These are phyloP conservation scores for Coemansia sp. DNA, from an alignment of 192 early-diverging fungal genomes.

Conservation along the genomic window DNA sequence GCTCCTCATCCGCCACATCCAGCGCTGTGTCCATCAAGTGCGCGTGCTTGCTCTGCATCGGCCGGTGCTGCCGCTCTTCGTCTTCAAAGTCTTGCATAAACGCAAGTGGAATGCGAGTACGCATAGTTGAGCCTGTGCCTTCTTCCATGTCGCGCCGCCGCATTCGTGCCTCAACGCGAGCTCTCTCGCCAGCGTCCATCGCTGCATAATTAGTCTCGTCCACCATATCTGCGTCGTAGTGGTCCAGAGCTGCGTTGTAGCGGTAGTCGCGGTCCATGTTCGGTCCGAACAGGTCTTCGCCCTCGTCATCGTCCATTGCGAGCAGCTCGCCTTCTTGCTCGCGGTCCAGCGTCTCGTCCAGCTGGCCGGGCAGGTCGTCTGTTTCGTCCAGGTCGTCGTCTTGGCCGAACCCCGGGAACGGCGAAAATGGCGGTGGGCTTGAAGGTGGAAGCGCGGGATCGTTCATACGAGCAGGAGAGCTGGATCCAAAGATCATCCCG, in stretches of 20 bases:
- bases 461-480: conserved; percentile 31
- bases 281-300: conserved; percentile 89
- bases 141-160: conserved; percentile 75
- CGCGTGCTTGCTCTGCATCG: conserved; percentile 39
- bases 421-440: conserved; percentile 45
- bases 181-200: conserved; percentile 71
- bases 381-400: conserved; percentile 17
- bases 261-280: conserved; percentile 85
- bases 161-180: conserved; percentile 75
- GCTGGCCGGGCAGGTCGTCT: conserved; percentile 29
- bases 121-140: conserved; percentile 46
- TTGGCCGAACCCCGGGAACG: conserved; percentile 22
- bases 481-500: conserved; percentile 46
- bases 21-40: conserved; percentile 57
- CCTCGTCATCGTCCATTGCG: conserved; percentile 62
- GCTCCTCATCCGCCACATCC: conserved; percentile 65
- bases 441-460: conserved; percentile 42
- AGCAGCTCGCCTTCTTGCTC: conserved; percentile 51
- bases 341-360: conserved; percentile 23
- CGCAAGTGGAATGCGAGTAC: conserved; percentile 73
- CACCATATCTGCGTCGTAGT: conserved; percentile 78
- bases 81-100: conserved; percentile 78
- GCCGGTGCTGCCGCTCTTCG: conserved; percentile 42
- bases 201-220: conserved; percentile 78
- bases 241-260: conserved; percentile 68